Evolutionary conservation across 2,329 filamentous ascomycete genomes (phyloP), one percentile per base, ranked within the genome.

Genomic region (Ceratocystis destructans): DNA sequence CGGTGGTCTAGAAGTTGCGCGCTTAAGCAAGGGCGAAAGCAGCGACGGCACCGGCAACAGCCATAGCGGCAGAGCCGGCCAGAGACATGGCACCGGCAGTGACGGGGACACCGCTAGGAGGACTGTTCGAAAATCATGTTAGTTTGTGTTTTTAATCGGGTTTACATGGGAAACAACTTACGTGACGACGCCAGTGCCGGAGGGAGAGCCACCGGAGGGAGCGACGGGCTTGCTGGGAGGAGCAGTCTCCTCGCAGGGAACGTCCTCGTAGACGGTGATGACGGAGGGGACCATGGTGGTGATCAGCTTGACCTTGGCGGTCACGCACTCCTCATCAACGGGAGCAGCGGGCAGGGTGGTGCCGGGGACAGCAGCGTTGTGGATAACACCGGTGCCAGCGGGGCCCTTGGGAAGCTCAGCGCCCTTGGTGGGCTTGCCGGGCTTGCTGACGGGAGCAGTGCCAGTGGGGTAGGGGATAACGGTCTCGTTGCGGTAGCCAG

Each of bases 11-110:
- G 15, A 65, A 73, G 71, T 69, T 20, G 28, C 28, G 28, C 62
- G 74, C 73, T 81, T 84, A 84, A 74, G 79, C 79, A 72, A 85
- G 75, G 76, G 80, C 71, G 73, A 82, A 75, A 73, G 80, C 82
- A 69, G 76, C 78, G 66, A 81, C 73, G 76, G 80, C 82, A 75
- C 79, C 82, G 62, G 76, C 78, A 70, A 78, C 82, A 74, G 82
- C 82, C 72, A 83, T 75, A 72, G 79, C 69, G 73, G 78, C 78
- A 69, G 82, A 83, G 77, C 79, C 80, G 69, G 77, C 77, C 71
- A 84, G 73, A 72, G 78, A 77, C 71, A 77, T 76, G 70, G 82
- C 82, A 73, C 79, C 82, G 70, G 78, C 81, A 64, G 78, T 81
- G 71, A 79, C 75, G 69, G 73, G 71, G 68, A 75, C 73, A 69